Base-by-base conservation (phyloP, 1,139 yeast genomes). In the Magnusiomyces ingens region DNA sequence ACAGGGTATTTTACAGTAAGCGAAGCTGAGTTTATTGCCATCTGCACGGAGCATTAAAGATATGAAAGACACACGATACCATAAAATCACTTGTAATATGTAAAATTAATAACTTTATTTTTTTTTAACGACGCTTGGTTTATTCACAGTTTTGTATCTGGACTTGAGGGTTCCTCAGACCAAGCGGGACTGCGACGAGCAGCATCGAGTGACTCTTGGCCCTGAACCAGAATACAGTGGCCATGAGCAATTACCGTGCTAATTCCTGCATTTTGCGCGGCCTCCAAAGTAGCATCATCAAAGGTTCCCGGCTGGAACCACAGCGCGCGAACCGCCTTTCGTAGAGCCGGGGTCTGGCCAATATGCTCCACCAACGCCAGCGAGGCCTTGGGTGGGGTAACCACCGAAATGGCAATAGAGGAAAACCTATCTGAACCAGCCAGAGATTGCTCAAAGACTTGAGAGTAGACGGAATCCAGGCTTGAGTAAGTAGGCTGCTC, bases 21-120 rank as follows among this genome's bases (percentile, higher is more conserved):
- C 63, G 94, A 88, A 65, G 93, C 89, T 59, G 99, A 94, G 72
- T 94, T 93, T 68, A 87, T 89, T 58, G 85, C 87, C 57, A 89
- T 91, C 49, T 89, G 96, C 67, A 82, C 89, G 29, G 96, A 89
- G 53, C 67, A 67, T 55, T 69, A 57, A 57, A 17, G 12, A 41
- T 41, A 26, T 26, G 32, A 26, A 26, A 26, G 32, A 26, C 32
- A 18, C 11, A 13, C 41, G 21, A 18, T 12, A 26, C 18, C 17
- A 29, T 13, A 11, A 11, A 22, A 45, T 21, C 3, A 2, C n/a
- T n/a, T 40, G 22, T 8, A 45, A 49, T 45, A 19, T 37, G 18
- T 15, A 13, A 26, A 5, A 13, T 40, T 17, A 40, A 40, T n/a
- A 40, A 40, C 5, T 29, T 26, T 26, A 10, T 29, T 15, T 45